Percentiles rank a stretch among this genome's conserved stretches.
phyloP scores from a whole-genome alignment of 208 protist genomes.

The Trypanosoma grayi region DNA sequence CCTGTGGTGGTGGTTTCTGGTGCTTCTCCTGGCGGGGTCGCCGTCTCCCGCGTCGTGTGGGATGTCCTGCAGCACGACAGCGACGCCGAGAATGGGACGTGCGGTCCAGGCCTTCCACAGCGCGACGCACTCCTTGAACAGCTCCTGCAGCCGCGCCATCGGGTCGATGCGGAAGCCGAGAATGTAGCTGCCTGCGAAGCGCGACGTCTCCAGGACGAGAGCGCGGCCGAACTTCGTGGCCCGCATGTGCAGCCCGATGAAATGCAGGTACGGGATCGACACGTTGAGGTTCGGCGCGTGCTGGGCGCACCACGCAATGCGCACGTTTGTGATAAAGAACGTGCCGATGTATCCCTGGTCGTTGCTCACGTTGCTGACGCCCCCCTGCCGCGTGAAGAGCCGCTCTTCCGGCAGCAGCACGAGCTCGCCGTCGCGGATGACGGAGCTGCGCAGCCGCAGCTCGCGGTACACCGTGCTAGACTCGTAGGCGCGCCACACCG shows the following conservation, averaged over 20 bases:
- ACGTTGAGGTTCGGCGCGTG: conserved; percentile 93
- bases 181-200: conserved; percentile 64
- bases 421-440: conserved; percentile 87
- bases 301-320: conserved; percentile 94
- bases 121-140: conserved; percentile 81
- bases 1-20: neutral
- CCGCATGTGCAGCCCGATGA: conserved; percentile 67
- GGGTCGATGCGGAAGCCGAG: conserved; percentile 91
- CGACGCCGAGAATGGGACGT: conserved; percentile 86
- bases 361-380: conserved; percentile 92
- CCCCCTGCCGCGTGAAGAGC: conserved; percentile 74
- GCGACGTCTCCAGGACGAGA: conserved; percentile 80
- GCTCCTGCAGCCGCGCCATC: conserved; percentile 44
- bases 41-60: conserved; percentile 11
- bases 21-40: neutral
- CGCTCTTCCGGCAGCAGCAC: conserved; percentile 85
- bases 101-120: conserved; percentile 79
- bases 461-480: conserved; percentile 93
- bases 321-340: conserved; percentile 94
- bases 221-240: conserved; percentile 81
- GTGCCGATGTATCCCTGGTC: conserved; percentile 91
- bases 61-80: conserved; percentile 36
- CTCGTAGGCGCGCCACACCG: conserved; percentile 93
- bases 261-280: conserved; percentile 94
- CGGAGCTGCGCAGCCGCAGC: conserved; percentile 89